Evolutionary conservation across 2,329 filamentous ascomycete species (phyloP).

Genomic region (Cercospora brassicicola): DNA sequence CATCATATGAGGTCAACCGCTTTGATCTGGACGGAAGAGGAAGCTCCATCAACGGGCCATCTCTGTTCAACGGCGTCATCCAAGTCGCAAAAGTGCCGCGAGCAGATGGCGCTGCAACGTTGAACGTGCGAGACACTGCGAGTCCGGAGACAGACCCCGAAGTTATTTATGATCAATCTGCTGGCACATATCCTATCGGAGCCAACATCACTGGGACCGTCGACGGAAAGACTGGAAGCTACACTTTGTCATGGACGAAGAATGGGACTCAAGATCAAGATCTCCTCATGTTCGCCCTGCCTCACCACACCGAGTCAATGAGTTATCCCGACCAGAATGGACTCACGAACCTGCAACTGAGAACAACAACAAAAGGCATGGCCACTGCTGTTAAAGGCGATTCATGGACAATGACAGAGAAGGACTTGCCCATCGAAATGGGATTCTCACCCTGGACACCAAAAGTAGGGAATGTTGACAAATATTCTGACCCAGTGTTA

Average conservation of each 20-base stretch:
- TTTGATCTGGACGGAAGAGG: constrained; percentile 60
- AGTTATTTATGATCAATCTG: constrained; percentile 69
- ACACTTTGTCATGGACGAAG: constrained; percentile 72
- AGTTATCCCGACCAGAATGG: constrained; percentile 56
- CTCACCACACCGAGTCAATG: constrained; percentile 81
- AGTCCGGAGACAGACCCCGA: constrained; percentile 54
- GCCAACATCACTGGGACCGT: constrained; percentile 65
- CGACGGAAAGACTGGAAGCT: constrained; percentile 63
- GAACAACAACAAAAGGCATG: constrained; percentile 81
- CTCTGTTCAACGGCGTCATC: constrained; percentile 72
- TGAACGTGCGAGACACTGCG: constrained; percentile 51
- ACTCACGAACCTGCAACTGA: constrained; percentile 58
- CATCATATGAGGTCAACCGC: constrained; percentile 55
- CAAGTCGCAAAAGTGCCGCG: constrained; percentile 77
- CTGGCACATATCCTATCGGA: constrained; percentile 70
- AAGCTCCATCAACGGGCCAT: constrained; percentile 62
- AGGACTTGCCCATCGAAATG: constrained; percentile 69
- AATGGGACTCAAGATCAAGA: constrained; percentile 60
- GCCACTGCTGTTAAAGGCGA: constrained; percentile 71
- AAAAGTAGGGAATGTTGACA: constrained; percentile 35
- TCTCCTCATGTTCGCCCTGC: constrained; percentile 82
- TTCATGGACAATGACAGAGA: constrained; percentile 76
- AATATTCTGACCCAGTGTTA: not conserved
- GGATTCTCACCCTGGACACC: constrained; percentile 77
- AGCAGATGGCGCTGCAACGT: constrained; percentile 3